Percentiles rank a stretch among this genome's conserved stretches.
These are phyloP conservation scores for Acer negundo DNA, from an alignment of 345 rosid species.

Conservation along the genomic window DNA sequence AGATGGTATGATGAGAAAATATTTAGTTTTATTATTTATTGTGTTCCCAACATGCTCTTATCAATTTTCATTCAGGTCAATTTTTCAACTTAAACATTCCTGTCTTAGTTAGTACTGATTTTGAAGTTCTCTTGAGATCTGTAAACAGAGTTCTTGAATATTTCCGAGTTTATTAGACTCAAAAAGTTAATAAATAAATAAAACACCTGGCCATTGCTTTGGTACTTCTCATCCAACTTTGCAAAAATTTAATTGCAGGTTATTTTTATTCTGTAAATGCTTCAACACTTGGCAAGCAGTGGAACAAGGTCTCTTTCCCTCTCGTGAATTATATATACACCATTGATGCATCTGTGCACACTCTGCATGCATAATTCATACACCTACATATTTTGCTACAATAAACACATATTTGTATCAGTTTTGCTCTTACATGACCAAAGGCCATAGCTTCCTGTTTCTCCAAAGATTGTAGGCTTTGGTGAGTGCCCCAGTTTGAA, in stretches of 20 bases:
- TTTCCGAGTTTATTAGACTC: background rate
- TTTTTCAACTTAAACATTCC: background rate
- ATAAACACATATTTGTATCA: background rate
- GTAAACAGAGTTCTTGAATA: background rate
- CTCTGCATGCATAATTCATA: background rate
- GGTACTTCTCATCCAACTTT: background rate
- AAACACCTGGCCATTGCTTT: background rate
- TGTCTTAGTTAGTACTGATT: background rate
- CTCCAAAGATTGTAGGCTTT: too few relatives aligned
- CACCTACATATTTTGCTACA: background rate
- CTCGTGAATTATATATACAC: background rate
- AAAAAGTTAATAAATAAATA: too few relatives aligned
- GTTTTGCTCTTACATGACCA: background rate
- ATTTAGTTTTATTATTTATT: background rate
- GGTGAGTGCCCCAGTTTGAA: too few relatives aligned
- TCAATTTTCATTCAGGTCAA: background rate
- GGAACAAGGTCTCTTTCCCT: slow-evolving; percentile 62
- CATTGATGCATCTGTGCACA: background rate
- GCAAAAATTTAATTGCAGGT: slow-evolving; percentile 48
- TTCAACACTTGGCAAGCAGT: slow-evolving; percentile 84
- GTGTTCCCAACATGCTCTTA: background rate
- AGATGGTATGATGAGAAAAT: slow-evolving; percentile 62
- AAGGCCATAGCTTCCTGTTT: too few relatives aligned
- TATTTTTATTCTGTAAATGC: slow-evolving; percentile 83
- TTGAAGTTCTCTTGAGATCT: background rate